Evolutionary conservation across 306 rosid species (phyloP).

Genomic region (Gleditsia sinensis): DNA sequence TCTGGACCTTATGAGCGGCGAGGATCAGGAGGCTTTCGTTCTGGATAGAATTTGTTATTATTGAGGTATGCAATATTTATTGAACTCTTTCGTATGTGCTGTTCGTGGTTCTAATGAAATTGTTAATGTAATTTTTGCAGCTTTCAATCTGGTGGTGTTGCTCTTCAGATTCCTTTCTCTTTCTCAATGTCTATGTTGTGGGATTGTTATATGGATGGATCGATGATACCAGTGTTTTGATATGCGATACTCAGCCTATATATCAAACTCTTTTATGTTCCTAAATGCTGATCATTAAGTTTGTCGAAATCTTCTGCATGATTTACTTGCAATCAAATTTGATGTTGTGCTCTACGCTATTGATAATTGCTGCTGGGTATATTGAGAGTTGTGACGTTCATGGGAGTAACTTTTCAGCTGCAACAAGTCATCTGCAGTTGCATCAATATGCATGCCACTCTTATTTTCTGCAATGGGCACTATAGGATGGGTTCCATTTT

Average conservation of each 20-base stretch:
- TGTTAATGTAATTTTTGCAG: conserved; percentile 53
- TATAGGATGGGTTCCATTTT: neutral
- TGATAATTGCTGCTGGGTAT: conserved; percentile 69
- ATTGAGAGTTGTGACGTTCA: conserved; percentile 65
- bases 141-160: conserved; percentile 49
- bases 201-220: conserved; percentile 62
- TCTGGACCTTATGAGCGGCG: conserved; percentile 94
- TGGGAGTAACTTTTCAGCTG: conserved; percentile 50
- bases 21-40: conserved; percentile 71
- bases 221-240: conserved; percentile 64
- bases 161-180: conserved; percentile 47
- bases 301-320: conserved; percentile 72
- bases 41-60: conserved; percentile 41
- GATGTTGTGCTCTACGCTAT: conserved; percentile 74
- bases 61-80: conserved; percentile 46
- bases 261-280: conserved; percentile 68
- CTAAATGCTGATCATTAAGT: conserved; percentile 71
- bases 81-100: conserved; percentile 2
- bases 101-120: conserved; percentile 35
- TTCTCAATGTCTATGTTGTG: conserved; percentile 48
- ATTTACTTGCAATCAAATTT: conserved; percentile 65
- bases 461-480: neutral
- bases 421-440: neutral
- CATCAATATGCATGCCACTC: neutral
- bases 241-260: conserved; percentile 68